These are phyloP conservation scores for Ceratocystis destructans DNA, from an alignment of 2,329 filamentous ascomycete species.

Conservation along the genomic window DNA sequence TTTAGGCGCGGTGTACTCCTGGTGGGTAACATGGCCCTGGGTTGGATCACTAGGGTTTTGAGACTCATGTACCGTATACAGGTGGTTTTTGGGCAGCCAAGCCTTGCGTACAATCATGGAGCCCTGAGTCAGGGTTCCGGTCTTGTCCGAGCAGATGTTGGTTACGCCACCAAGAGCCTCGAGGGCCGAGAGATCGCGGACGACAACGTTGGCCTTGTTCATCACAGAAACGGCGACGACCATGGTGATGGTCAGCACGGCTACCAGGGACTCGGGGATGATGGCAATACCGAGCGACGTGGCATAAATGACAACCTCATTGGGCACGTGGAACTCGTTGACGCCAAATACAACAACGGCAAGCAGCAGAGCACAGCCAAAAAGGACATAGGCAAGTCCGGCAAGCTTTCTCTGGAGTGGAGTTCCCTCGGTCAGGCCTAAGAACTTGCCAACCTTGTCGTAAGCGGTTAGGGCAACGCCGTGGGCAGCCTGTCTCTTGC, in stretches of 20 bases:
- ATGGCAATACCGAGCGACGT: constrained; percentile 47
- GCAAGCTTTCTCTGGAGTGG: constrained; percentile 67
- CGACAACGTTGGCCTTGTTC: constrained; percentile 50
- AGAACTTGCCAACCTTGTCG: constrained; percentile 41
- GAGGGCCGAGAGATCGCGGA: constrained; percentile 51
- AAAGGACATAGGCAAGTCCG: constrained; percentile 62
- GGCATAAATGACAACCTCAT: constrained; percentile 44
- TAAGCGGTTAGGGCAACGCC: constrained; percentile 35
- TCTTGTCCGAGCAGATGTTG: constrained; percentile 62
- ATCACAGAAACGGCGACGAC: constrained; percentile 51
- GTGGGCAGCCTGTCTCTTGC: constrained; percentile 36
- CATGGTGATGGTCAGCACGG: constrained; percentile 58
- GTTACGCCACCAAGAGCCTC: constrained; percentile 59
- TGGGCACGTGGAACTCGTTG: constrained; percentile 38
- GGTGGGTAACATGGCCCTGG: constrained; percentile 38
- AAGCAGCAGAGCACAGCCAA: constrained; percentile 50
- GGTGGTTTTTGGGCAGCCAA: constrained; percentile 45
- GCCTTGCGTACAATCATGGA: constrained; percentile 57
- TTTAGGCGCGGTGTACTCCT: constrained; percentile 24
- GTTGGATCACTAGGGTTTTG: constrained; percentile 49
- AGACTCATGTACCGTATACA: constrained; percentile 48
- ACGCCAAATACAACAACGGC: constrained; percentile 46
- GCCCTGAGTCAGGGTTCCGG: constrained; percentile 53
- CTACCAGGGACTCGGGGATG: constrained; percentile 51
- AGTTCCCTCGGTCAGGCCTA: constrained; percentile 53